Conservation (phyloP, 352 stramenopile species). For the Saprolegnia diclina region DNA sequence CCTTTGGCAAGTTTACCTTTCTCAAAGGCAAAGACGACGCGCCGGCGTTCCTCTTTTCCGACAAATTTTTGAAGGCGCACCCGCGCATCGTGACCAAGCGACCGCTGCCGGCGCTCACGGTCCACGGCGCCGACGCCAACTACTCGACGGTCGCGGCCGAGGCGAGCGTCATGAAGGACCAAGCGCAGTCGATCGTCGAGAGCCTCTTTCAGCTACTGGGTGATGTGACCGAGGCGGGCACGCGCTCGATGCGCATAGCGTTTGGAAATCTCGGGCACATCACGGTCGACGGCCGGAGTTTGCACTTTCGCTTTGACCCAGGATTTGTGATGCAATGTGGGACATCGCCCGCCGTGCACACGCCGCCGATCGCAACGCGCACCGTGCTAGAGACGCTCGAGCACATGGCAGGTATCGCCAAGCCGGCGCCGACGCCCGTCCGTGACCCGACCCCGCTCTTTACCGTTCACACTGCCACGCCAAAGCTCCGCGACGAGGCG, state of each 20-base stretch:
- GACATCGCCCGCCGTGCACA: not conserved
- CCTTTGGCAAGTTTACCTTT: constrained; percentile 56
- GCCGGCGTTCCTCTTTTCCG: constrained; percentile 21
- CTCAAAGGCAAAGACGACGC: constrained; percentile 29
- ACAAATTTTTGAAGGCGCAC: constrained; percentile 24
- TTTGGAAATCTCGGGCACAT: constrained; percentile 11
- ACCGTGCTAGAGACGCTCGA: not conserved
- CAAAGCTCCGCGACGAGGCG: too few relatives aligned
- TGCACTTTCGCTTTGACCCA: constrained; percentile 15
- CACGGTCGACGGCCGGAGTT: constrained; percentile 17
- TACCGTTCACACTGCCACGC: too few relatives aligned
- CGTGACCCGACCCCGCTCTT: too few relatives aligned
- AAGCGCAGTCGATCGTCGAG: constrained; percentile 23
- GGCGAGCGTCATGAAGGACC: constrained; percentile 23
- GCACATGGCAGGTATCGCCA: not conserved
- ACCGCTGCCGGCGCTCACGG: constrained; percentile 15
- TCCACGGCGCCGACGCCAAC: constrained; percentile 21
- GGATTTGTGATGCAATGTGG: not conserved
- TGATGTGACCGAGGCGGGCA: constrained; percentile 13
- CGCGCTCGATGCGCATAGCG: not conserved
- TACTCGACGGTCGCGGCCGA: constrained; percentile 23
- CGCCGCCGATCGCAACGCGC: not conserved
- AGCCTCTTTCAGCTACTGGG: constrained; percentile 21
- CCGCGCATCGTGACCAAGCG: constrained; percentile 18
- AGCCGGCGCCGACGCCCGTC: not conserved